These are phyloP conservation scores for Coniella lustricola DNA, from an alignment of 2,329 filamentous ascomycete genomes.

Conservation along the genomic window DNA sequence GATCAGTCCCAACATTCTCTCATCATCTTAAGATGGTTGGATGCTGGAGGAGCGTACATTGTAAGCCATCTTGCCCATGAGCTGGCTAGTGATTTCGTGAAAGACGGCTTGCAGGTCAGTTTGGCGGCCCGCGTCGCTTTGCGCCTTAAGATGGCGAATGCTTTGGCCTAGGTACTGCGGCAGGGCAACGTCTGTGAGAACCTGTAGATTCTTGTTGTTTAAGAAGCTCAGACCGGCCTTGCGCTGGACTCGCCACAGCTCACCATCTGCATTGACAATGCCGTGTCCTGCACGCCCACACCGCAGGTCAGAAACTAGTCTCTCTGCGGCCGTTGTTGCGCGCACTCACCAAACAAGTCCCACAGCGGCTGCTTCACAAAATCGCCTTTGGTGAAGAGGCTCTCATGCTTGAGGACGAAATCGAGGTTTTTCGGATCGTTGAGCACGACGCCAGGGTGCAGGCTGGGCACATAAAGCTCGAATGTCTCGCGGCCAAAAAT, in stretches of 20 bases:
- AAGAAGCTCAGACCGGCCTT: constrained; percentile 56
- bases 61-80: constrained; percentile 64
- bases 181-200: constrained; percentile 50
- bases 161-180: constrained; percentile 44
- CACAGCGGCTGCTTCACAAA: constrained; percentile 54
- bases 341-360: constrained; percentile 50
- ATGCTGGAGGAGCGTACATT: constrained; percentile 31
- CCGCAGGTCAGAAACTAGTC: background rate
- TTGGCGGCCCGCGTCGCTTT: constrained; percentile 20
- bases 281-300: constrained; percentile 39
- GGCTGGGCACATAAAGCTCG: constrained; percentile 53
- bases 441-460: constrained; percentile 57
- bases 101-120: constrained; percentile 55
- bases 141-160: constrained; percentile 30
- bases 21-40: background rate
- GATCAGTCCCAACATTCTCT: background rate
- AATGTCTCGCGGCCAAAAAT: constrained; percentile 53
- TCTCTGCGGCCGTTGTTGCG: background rate
- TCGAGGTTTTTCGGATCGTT: constrained; percentile 56
- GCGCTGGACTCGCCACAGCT: constrained; percentile 55
- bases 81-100: constrained; percentile 56
- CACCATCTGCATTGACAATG: constrained; percentile 61
- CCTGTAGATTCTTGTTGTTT: constrained; percentile 48
- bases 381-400: constrained; percentile 52
- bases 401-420: constrained; percentile 55